These are phyloP conservation scores for Scedosporium dehoogii DNA, from an alignment of 2,329 filamentous ascomycete species.

Conservation along the genomic window DNA sequence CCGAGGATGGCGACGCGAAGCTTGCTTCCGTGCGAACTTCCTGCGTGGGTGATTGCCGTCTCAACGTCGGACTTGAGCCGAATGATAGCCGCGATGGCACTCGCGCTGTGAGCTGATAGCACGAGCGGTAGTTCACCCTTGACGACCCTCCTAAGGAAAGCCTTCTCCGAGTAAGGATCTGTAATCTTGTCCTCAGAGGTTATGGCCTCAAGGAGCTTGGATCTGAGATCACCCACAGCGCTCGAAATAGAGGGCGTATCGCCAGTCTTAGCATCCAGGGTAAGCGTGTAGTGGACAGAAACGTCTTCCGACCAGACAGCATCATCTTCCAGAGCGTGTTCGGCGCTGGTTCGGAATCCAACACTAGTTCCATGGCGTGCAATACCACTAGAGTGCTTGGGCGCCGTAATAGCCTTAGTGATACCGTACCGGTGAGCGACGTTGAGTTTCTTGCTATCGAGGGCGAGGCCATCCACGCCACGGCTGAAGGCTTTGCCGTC, in stretches of 20 bases:
- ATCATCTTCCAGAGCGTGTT: conserved; percentile 32
- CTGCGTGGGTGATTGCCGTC: conserved; percentile 6
- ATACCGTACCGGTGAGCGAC: conserved; percentile 45
- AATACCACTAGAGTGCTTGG: conserved; percentile 31
- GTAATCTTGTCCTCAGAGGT: conserved; percentile 20
- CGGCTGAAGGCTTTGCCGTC: conserved; percentile 39
- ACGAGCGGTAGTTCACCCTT: conserved; percentile 43
- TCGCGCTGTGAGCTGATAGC: conserved; percentile 51
- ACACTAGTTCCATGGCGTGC: conserved; percentile 45
- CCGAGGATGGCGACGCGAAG: conserved; percentile 50
- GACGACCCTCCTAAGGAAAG: conserved; percentile 44
- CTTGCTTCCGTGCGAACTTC: conserved; percentile 10
- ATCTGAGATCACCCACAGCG: conserved; percentile 39
- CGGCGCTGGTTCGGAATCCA: conserved; percentile 43
- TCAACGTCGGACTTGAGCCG: conserved; percentile 49
- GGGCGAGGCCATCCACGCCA: conserved; percentile 44
- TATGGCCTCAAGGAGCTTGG: conserved; percentile 41
- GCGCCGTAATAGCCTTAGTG: conserved; percentile 48
- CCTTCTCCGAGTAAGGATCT: conserved; percentile 35
- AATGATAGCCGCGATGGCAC: conserved; percentile 51
- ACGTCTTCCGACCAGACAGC: conserved; percentile 45
- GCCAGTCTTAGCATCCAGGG: conserved; percentile 31
- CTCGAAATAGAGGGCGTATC: conserved; percentile 41
- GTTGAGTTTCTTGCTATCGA: conserved; percentile 46
- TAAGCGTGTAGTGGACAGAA: conserved; percentile 50